Percentiles rank a stretch among this genome's conserved stretches.
Evolutionary conservation across 2,329 filamentous ascomycete species (phyloP).

Genomic region (Phyllosticta capitalensis): DNA sequence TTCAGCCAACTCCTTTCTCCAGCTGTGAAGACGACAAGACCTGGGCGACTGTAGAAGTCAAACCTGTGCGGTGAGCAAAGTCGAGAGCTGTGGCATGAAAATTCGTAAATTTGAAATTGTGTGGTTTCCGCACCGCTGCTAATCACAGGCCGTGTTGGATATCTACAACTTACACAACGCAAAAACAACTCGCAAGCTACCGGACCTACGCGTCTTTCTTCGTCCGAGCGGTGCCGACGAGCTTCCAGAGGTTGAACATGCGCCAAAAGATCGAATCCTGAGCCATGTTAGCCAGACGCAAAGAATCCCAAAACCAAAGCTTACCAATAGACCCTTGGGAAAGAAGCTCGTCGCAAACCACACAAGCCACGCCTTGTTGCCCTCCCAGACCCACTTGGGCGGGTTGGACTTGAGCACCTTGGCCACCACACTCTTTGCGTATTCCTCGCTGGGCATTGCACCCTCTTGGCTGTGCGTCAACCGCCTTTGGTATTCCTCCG

Average conservation of each 20-base stretch:
- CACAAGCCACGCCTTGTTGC: conserved; percentile 37
- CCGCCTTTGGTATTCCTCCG: conserved; percentile 42
- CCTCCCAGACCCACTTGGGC: conserved; percentile 11
- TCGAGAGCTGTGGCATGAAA: too few species aligned
- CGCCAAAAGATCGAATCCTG: conserved; percentile 37
- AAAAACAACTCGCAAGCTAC: background rate
- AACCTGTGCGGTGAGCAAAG: background rate
- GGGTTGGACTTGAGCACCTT: conserved; percentile 38
- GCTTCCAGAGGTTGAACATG: conserved; percentile 44
- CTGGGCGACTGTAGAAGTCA: background rate
- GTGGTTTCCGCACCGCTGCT: background rate
- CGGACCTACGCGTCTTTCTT: conserved; percentile 22
- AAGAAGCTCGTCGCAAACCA: conserved; percentile 42
- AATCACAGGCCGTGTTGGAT: background rate
- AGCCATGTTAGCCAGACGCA: conserved; percentile 5
- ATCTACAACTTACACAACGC: background rate
- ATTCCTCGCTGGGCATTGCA: conserved; percentile 43
- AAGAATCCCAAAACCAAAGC: conserved; percentile 1
- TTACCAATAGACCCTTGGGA: conserved; percentile 31
- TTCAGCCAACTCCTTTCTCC: too few species aligned
- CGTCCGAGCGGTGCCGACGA: conserved; percentile 27
- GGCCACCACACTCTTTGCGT: conserved; percentile 46
- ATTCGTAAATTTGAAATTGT: background rate
- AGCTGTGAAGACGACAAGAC: background rate
- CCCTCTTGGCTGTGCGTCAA: conserved; percentile 45